Evolutionary conservation across 805 yeast genomes (phyloP).

Genomic region (Clavispora carvajalis): DNA sequence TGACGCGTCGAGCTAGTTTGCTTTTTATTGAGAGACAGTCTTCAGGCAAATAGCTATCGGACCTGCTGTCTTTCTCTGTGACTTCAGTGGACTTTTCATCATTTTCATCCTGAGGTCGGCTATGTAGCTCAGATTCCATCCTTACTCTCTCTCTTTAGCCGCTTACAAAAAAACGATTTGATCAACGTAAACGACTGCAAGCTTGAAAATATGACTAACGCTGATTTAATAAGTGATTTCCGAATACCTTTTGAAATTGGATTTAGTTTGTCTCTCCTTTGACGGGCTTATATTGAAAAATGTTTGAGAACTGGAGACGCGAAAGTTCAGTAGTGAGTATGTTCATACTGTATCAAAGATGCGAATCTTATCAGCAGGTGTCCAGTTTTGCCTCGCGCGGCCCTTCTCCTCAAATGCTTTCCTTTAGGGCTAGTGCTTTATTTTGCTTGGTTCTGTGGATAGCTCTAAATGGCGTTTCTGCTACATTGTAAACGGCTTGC

Average conservation of each 20-base stretch:
- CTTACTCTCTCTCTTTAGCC: not conserved
- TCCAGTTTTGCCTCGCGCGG: not conserved
- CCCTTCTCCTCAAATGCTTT: not conserved
- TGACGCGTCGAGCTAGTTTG: constrained; percentile 66
- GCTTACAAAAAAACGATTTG: not conserved
- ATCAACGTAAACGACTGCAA: no score
- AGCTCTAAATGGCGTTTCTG: no score
- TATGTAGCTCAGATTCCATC: not conserved
- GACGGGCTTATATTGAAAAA: not conserved
- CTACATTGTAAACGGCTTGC: no score
- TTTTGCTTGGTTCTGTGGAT: no score
- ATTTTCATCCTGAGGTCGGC: not conserved
- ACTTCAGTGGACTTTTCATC: not conserved
- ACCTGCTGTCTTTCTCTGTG: not conserved
- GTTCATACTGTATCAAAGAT: not conserved
- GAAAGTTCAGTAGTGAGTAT: not conserved
- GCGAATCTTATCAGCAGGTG: not conserved
- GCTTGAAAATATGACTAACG: not conserved
- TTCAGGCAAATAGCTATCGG: not conserved
- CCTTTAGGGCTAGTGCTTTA: no score
- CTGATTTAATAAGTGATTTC: no score
- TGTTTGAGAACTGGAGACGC: not conserved
- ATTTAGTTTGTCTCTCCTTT: not conserved
- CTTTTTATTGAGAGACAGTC: constrained; percentile 6
- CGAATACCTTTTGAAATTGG: not conserved